A percentile compares a stretch with the other conserved stretches of the same genome.
Conservation (phyloP, 176 grass and related monocot genomes). For the Ampelocalamus luodianensis region DNA sequence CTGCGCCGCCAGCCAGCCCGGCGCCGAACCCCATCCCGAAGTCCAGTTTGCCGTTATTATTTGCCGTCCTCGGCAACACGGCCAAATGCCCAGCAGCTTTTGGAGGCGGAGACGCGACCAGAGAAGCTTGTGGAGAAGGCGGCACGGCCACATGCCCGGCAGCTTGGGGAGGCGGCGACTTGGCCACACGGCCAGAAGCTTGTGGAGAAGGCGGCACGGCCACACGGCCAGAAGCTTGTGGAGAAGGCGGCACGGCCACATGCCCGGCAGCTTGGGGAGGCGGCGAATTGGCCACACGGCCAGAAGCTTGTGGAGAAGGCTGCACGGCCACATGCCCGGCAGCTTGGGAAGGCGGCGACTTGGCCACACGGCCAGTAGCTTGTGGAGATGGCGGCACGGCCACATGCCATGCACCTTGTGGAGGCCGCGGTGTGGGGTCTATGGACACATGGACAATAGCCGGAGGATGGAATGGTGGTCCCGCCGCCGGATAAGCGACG, state of each 20-base stretch:
- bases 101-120: background rate
- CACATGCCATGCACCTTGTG: background rate
- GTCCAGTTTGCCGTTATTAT: slow-evolving; percentile 28
- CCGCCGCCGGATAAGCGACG: slow-evolving; percentile 39
- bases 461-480: background rate
- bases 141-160: background rate
- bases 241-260: too few relatives aligned
- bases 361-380: too few relatives aligned
- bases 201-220: too few relatives aligned
- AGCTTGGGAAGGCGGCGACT: too few relatives aligned
- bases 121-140: background rate
- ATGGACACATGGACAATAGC: slow-evolving; percentile 13
- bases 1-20: slow-evolving; percentile 56
- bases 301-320: too few relatives aligned
- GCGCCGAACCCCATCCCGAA: slow-evolving; percentile 54
- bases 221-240: too few relatives aligned
- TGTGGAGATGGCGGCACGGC: too few relatives aligned
- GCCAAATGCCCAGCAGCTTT: background rate
- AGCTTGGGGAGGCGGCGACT: background rate
- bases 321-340: too few relatives aligned
- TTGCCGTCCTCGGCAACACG: slow-evolving; percentile 1
- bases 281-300: too few relatives aligned
- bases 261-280: too few relatives aligned
- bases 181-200: background rate
- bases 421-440: background rate